Evolutionary conservation across 1,139 yeast genomes (phyloP).

Genomic region (Casaregolazyma lundiana): DNA sequence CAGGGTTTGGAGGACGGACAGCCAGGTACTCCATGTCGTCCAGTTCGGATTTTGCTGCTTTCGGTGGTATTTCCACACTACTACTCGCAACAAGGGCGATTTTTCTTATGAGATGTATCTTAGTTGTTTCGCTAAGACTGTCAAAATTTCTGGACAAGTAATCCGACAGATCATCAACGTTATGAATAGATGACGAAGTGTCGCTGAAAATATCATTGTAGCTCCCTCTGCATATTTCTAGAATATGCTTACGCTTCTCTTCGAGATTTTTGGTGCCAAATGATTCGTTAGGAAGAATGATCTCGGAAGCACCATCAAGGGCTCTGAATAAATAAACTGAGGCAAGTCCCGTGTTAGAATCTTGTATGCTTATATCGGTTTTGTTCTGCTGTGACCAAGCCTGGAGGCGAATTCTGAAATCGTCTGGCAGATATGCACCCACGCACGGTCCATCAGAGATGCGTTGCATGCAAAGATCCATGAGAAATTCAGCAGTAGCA

Average conservation of each 20-base stretch:
- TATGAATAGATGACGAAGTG: background rate
- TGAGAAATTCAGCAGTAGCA: constrained; percentile 2
- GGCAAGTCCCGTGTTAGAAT: background rate
- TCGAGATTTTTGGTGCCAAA: background rate
- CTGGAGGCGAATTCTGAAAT: background rate
- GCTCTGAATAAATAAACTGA: background rate
- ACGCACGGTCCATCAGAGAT: background rate
- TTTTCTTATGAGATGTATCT: background rate
- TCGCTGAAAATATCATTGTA: background rate
- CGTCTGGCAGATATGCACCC: background rate
- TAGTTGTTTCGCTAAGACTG: background rate
- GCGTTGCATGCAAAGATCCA: constrained; percentile 1
- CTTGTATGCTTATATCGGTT: background rate
- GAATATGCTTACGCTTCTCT: background rate
- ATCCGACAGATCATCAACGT: background rate
- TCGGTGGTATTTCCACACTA: background rate
- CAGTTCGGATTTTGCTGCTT: background rate
- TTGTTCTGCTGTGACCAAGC: background rate
- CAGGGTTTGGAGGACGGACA: background rate
- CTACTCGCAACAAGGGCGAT: background rate
- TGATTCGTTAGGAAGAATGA: background rate
- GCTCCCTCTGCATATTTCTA: background rate
- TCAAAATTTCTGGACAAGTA: background rate
- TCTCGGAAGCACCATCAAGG: background rate
- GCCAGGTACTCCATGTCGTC: background rate